phyloP scores from a whole-genome alignment of 176 grass and related monocot genomes.

The Areca catechu region DNA sequence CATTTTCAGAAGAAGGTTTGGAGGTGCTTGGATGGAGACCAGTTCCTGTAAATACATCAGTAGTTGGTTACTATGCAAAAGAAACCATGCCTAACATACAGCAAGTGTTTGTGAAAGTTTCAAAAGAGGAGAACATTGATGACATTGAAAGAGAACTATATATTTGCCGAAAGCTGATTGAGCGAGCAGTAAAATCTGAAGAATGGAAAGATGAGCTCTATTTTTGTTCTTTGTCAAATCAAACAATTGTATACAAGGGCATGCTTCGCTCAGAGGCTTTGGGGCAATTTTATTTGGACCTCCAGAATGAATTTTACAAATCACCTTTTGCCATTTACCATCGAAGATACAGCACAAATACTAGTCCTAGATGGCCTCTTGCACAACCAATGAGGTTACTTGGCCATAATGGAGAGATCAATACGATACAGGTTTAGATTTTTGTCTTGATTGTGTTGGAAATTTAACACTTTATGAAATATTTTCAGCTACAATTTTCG shows the following conservation, averaged over 20 bases:
- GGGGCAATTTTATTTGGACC: slow-evolving; percentile 94
- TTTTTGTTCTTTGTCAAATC: slow-evolving; percentile 87
- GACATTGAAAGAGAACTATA: slow-evolving; percentile 98
- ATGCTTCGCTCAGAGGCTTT: slow-evolving; percentile 97
- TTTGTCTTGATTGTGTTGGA: neutral
- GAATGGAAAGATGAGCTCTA: slow-evolving; percentile 86
- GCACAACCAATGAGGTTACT: slow-evolving; percentile 98
- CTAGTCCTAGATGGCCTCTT: slow-evolving; percentile 96
- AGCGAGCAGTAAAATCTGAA: slow-evolving; percentile 48
- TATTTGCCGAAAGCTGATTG: slow-evolving; percentile 89
- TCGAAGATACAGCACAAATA: slow-evolving; percentile 98
- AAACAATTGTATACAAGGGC: slow-evolving; percentile 95
- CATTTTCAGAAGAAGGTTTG: slow-evolving; percentile 81
- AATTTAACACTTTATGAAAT: no score
- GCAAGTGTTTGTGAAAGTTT: slow-evolving; percentile 79
- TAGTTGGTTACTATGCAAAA: slow-evolving; percentile 88
- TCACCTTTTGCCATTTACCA: slow-evolving; percentile 98
- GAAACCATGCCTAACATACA: slow-evolving; percentile 93
- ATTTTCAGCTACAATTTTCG: no score
- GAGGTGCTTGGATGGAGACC: slow-evolving; percentile 92
- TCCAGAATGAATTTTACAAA: slow-evolving; percentile 70
- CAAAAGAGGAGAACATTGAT: slow-evolving; percentile 79
- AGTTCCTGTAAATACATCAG: slow-evolving; percentile 68
- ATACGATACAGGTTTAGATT: slow-evolving; percentile 88
- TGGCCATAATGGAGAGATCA: slow-evolving; percentile 99